phyloP scores from a whole-genome alignment of 148 eudicot genomes.

The Suaeda aralocaspica region DNA sequence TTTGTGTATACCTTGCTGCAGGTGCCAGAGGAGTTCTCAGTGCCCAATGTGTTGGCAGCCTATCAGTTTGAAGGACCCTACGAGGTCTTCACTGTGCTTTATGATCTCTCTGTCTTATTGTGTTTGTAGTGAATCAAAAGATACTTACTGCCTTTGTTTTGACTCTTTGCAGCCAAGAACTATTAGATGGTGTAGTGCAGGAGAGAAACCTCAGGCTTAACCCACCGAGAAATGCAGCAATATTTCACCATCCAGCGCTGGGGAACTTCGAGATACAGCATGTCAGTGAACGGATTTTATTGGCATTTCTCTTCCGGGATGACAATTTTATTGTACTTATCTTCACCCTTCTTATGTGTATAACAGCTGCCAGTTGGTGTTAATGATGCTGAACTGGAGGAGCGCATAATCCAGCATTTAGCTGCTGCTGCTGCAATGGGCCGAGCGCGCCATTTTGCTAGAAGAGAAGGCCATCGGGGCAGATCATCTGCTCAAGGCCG shows the following conservation, averaged over 20 bases:
- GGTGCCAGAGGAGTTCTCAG: conserved; percentile 99
- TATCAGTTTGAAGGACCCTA: conserved; percentile 82
- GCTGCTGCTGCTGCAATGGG: conserved; percentile 99
- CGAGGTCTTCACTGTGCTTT: conserved; percentile 30
- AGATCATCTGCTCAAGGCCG: conserved; percentile 83
- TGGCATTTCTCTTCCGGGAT: background rate
- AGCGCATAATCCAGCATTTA: conserved; percentile 91
- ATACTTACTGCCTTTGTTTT: background rate
- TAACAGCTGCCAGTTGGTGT: conserved; percentile 71
- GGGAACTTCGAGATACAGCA: conserved; percentile 90
- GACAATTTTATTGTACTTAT: background rate
- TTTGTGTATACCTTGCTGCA: conserved; percentile 27
- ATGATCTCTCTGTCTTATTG: background rate
- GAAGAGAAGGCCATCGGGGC: conserved; percentile 82
- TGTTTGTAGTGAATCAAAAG: background rate
- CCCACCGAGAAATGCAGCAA: conserved; percentile 67
- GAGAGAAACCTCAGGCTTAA: conserved; percentile 62
- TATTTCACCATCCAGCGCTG: conserved; percentile 86
- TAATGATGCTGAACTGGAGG: conserved; percentile 92
- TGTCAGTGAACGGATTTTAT: conserved; percentile 29
- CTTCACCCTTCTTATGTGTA: conserved; percentile 8
- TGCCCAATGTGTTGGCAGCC: conserved; percentile 99
- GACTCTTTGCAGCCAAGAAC: conserved; percentile 66
- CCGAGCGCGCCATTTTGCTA: conserved; percentile 69
- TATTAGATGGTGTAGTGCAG: conserved; percentile 79